Evolutionary conservation across 805 yeast genomes (phyloP), one percentile per base, ranked within the genome.

Genomic region (Hanseniaspora mollemarum): DNA sequence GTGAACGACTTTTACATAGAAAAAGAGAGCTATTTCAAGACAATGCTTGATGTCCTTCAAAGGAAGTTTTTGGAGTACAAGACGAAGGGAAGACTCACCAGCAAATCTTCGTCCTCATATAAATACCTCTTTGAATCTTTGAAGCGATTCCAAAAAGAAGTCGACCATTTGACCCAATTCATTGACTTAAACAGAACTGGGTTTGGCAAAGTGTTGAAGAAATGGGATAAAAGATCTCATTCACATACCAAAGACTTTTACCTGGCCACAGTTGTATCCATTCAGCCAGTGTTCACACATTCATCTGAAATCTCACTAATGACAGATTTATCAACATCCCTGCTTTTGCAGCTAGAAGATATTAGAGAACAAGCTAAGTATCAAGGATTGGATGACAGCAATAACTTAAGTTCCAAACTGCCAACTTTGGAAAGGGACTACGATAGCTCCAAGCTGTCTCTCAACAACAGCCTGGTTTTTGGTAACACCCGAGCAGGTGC

Each of bases 141-240:
- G 64, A 86, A 82, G 63, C 81, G 92, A 59, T 86, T 86, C 58
- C 82, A 94, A 49, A 83, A 87, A 57, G 97, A 92, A 65, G 69
- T 92, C 55, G 84, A 83, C 55, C 74, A 94, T 53, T 71, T 92
- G 25, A 95, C 92, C 62, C 96, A 90, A 64, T 92, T 85, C 67
- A 87, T 92, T 36, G 96, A 88, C 65, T 72, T 92, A 53, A 92
- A 92, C 63, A 96, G 88, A 60, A 86, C 95, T 0, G 98, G 98
- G 13, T 92, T 92, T 66, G 81, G 94, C 21, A 92, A 92, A 67
- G 96, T 87, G 26, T 75, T 92, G 60, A 92, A 92, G 65, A 92
- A 92, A 68, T 92, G 98, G 98, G 98, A 92, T 67, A 92, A 92
- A 66, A 73, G 96, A 55, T 87, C 96, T 21, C 87, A 90, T 60